Evolutionary conservation across 2,329 filamentous ascomycete genomes (phyloP).

Genomic region (Dactylellina cionopaga): DNA sequence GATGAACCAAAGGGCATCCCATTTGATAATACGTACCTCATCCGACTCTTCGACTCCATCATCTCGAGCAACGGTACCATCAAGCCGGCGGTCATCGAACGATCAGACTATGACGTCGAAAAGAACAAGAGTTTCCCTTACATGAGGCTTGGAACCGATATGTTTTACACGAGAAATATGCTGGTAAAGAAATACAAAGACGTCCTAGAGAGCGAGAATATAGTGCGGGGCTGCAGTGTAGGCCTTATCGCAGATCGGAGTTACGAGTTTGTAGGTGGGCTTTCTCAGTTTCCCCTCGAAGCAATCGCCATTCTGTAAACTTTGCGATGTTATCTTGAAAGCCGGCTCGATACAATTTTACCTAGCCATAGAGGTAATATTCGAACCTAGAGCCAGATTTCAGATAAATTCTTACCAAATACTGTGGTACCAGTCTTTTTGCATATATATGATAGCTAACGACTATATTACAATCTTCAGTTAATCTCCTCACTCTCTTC

Average conservation of each 20-base stretch:
- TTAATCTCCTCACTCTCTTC: constrained; percentile 28
- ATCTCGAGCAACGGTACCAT: not conserved
- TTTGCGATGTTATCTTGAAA: no score
- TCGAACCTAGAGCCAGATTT: no score
- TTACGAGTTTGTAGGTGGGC: constrained; percentile 53
- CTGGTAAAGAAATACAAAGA: not conserved
- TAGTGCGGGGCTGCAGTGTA: not conserved
- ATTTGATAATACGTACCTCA: constrained; percentile 12
- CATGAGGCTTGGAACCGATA: constrained; percentile 9
- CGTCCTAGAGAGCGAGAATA: not conserved
- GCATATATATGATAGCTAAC: not conserved
- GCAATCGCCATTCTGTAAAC: not conserved
- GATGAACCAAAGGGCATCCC: constrained; percentile 23
- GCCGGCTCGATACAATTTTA: no score
- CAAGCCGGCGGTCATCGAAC: constrained; percentile 16
- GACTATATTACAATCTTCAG: not conserved
- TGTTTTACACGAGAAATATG: constrained; percentile 4
- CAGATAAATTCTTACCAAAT: not conserved
- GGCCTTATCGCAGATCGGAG: constrained; percentile 43
- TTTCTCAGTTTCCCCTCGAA: constrained; percentile 6
- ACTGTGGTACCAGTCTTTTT: no score
- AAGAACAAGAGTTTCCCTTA: constrained; percentile 2
- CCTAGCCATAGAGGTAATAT: no score
- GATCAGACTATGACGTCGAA: constrained; percentile 3
- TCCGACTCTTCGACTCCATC: constrained; percentile 9